These are phyloP conservation scores for Berberis thunbergii DNA, from an alignment of 164 flowering plant genomes.

Conservation along the genomic window DNA sequence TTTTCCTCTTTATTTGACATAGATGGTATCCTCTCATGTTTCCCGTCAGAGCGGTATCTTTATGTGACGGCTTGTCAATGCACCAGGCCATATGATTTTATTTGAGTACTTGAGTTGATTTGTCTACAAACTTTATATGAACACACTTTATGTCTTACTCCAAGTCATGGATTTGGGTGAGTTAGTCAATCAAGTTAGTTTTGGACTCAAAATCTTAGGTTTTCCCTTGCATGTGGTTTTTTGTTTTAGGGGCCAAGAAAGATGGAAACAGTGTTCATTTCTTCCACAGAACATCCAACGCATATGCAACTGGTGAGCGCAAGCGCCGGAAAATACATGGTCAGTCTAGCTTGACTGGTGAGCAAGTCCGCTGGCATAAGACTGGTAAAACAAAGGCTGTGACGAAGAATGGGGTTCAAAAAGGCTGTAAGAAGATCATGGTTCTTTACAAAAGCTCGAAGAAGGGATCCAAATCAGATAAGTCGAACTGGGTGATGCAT, in stretches of 20 bases:
- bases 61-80: too few relatives aligned
- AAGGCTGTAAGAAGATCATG: conserved; percentile 88
- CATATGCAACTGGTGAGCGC: conserved; percentile 77
- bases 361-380: conserved; percentile 88
- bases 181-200: too few relatives aligned
- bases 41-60: too few relatives aligned
- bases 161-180: too few relatives aligned
- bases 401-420: conserved; percentile 54
- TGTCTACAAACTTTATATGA: too few relatives aligned
- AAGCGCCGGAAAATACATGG: conserved; percentile 73
- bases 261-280: conserved; percentile 79
- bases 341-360: conserved; percentile 18
- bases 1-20: too few relatives aligned
- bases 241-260: conserved; percentile 58
- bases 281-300: conserved; percentile 68
- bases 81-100: too few relatives aligned
- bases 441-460: conserved; percentile 62
- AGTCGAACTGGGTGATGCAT: conserved; percentile 88
- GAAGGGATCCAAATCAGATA: conserved; percentile 58
- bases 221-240: neutral
- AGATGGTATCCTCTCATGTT: too few relatives aligned
- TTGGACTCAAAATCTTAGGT: too few relatives aligned
- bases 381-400: conserved; percentile 83
- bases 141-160: too few relatives aligned
- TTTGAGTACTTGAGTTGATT: too few relatives aligned